Evolutionary conservation across 23 red algal species (phyloP).

Genomic region (Gracilaria caudata): DNA sequence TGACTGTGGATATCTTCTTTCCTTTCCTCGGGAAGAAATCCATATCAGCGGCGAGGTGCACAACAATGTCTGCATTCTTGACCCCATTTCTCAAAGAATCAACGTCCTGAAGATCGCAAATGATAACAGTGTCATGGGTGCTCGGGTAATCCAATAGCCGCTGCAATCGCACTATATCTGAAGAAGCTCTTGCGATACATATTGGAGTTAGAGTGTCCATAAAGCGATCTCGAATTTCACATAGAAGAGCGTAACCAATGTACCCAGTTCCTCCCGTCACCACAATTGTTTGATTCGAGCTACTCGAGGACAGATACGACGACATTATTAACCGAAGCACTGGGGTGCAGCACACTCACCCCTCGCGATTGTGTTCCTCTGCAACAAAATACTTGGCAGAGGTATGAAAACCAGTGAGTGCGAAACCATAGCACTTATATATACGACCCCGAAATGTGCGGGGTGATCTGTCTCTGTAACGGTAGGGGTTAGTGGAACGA

Average conservation of each 20-base stretch:
- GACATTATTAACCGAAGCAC: background rate
- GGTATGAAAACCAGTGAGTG: too few species aligned
- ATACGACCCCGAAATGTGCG: too few species aligned
- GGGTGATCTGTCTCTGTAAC: too few species aligned
- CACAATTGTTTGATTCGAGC: constrained; percentile 13
- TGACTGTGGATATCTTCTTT: background rate
- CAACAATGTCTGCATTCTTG: constrained; percentile 53
- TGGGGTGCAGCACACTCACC: background rate
- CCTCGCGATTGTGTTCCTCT: background rate
- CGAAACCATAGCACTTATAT: too few species aligned
- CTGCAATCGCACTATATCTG: constrained; percentile 38
- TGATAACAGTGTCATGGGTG: constrained; percentile 24
- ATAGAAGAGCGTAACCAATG: constrained; percentile 46
- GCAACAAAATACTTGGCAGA: background rate
- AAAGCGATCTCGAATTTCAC: constrained; percentile 19
- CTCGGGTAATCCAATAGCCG: constrained; percentile 47
- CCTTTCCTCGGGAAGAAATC: constrained; percentile 61
- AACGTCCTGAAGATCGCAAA: constrained; percentile 27
- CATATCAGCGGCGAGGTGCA: constrained; percentile 72
- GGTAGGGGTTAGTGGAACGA: too few species aligned
- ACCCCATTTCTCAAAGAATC: constrained; percentile 17
- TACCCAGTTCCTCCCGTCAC: constrained; percentile 58
- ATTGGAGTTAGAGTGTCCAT: constrained; percentile 17
- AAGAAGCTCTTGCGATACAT: constrained; percentile 36
- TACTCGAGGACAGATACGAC: background rate